Evolutionary conservation across 2,329 filamentous ascomycete species (phyloP), one percentile per base, ranked within the genome.

Genomic region (Ceratocystis colombiana): DNA sequence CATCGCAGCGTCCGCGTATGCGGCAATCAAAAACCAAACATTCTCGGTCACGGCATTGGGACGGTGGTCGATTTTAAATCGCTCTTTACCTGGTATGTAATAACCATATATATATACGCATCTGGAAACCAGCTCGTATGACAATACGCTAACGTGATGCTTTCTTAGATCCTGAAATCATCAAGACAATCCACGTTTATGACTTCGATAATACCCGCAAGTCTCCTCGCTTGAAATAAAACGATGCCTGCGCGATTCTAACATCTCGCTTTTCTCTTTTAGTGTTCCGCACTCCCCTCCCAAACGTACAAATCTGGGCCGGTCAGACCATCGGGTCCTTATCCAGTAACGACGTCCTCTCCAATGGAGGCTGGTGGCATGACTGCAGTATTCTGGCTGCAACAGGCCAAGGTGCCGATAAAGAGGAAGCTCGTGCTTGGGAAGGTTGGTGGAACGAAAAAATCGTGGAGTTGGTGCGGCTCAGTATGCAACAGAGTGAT

Each of bases 381-480:
- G 92, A 97, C 73, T 83, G 85, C 55, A 85, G 84, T 69, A 92
- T 99, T 69, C 84, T 99, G 28, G 85, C 88, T 10, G 87, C 92
- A 1, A 96, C 91, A 0, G 94, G 94, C 64, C 83, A 90, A 67
- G 94, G 94, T 17, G 74, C 87, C 5, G 89, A 90, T 64, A 84
- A 83, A 67, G 94, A 97, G 76, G 92, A 97, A 74, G 79, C 82
- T 53, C 85, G 86, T 28, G 92, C 84, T 8, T 99, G 93, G 93
- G 79, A 88, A 67, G 91, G 91, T 45, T 96, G 90, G 88, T 99
- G 94, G 94, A 97, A 97, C 73, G 93, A 97, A 73, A 85, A 88
- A 71, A 87, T 99, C 68, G 86, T 85, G 65, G 84, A 91, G 71
- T 82, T 97, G 37, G 90, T 95, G 50, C 81, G 83, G 72, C 79